A percentile compares a stretch with the other conserved stretches of the same genome.
Evolutionary conservation across 495 filamentous ascomycete species (phyloP).

Genomic region (Penicillium lividum): DNA sequence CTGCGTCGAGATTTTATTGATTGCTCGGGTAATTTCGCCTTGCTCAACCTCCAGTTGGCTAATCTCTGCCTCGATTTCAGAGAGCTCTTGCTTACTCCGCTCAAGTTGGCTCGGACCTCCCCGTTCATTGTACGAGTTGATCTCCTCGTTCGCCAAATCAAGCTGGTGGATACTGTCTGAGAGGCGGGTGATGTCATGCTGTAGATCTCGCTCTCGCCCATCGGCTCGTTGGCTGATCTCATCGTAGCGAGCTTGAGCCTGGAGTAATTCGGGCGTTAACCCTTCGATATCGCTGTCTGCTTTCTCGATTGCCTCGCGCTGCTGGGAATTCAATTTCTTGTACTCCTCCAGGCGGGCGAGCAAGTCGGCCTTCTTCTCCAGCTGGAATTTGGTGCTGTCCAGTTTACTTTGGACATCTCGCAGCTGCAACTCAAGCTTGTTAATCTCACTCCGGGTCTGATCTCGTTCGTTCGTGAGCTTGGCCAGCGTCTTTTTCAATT

Average conservation of each 20-base stretch:
- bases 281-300: slow-evolving; percentile 69
- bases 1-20: slow-evolving; percentile 77
- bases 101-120: slow-evolving; percentile 74
- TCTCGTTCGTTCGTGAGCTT: slow-evolving; percentile 72
- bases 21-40: slow-evolving; percentile 60
- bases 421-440: slow-evolving; percentile 67
- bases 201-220: slow-evolving; percentile 71
- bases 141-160: slow-evolving; percentile 69
- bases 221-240: slow-evolving; percentile 71
- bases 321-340: slow-evolving; percentile 63
- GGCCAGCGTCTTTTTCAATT: slow-evolving; percentile 59
- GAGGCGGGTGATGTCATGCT: slow-evolving; percentile 68
- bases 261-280: slow-evolving; percentile 70
- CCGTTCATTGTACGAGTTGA: slow-evolving; percentile 75
- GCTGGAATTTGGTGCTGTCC: slow-evolving; percentile 64
- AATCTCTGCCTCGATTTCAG: slow-evolving; percentile 65
- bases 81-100: slow-evolving; percentile 67
- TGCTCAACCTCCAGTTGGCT: slow-evolving; percentile 66
- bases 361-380: slow-evolving; percentile 75
- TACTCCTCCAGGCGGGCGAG: slow-evolving; percentile 69
- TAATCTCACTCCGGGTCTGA: slow-evolving; percentile 63
- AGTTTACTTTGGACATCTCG: slow-evolving; percentile 70
- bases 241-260: slow-evolving; percentile 71
- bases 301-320: slow-evolving; percentile 64
- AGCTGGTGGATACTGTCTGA: slow-evolving; percentile 75